phyloP scores from a whole-genome alignment of 805 yeast species.

The Kuraishia piskuri region DNA sequence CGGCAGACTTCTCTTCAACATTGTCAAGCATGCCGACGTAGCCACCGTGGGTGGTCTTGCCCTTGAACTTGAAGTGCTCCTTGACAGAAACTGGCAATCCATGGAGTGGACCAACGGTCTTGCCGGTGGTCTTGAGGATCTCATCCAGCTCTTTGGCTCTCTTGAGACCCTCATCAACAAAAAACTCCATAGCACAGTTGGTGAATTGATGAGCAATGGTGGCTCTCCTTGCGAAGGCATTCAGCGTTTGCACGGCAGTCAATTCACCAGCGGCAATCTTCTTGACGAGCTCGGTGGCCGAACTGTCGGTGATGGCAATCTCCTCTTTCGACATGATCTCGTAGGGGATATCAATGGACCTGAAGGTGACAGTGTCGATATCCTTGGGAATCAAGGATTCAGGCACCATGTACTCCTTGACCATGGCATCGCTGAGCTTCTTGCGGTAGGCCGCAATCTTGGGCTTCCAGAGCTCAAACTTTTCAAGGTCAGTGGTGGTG shows the following conservation, averaged over 20 bases:
- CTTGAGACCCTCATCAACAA: slow-evolving; percentile 53
- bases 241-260: slow-evolving; percentile 42
- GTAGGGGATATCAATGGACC: slow-evolving; percentile 11
- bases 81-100: slow-evolving; percentile 64
- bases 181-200: slow-evolving; percentile 41
- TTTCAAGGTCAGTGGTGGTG: neutral
- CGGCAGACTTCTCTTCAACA: slow-evolving; percentile 36
- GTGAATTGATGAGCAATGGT: slow-evolving; percentile 56
- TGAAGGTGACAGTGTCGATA: neutral
- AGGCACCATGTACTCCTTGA: slow-evolving; percentile 15
- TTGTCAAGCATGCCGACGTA: slow-evolving; percentile 45
- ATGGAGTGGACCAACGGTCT: slow-evolving; percentile 56
- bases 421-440: slow-evolving; percentile 17
- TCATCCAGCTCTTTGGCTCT: slow-evolving; percentile 54
- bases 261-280: slow-evolving; percentile 38
- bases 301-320: slow-evolving; percentile 31
- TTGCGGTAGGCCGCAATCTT: slow-evolving; percentile 24
- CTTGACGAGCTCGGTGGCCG: slow-evolving; percentile 32
- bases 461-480: slow-evolving; percentile 17
- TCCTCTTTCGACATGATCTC: slow-evolving; percentile 25
- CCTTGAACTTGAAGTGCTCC: slow-evolving; percentile 51
- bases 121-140: slow-evolving; percentile 35
- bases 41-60: slow-evolving; percentile 49
- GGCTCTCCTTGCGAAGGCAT: slow-evolving; percentile 60
- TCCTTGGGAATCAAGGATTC: slow-evolving; percentile 13